Conservation (phyloP, 108 stramenopile species). For the Cyclotella cryptica region DNA sequence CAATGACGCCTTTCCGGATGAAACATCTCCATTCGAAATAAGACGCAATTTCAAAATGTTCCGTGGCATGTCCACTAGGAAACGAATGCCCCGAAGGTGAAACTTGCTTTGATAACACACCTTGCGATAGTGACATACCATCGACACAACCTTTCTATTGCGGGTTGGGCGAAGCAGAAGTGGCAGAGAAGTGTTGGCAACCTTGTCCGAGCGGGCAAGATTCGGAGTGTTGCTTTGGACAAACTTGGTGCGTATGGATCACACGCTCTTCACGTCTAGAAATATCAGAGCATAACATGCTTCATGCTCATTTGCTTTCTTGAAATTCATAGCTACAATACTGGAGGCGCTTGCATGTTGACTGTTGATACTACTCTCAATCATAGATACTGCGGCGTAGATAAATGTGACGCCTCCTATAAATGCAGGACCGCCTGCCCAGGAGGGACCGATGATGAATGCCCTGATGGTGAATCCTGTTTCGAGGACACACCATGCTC, state of each 20-base stretch:
- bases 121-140: conserved; percentile 20
- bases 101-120: conserved; percentile 12
- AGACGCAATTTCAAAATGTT: conserved; percentile 19
- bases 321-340: conserved; percentile 8
- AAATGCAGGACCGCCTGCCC: conserved; percentile 22
- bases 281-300: background rate
- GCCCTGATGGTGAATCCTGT: conserved; percentile 16
- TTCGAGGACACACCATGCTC: conserved; percentile 17
- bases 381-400: conserved; percentile 2
- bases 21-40: background rate
- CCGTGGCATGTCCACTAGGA: conserved; percentile 10
- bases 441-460: conserved; percentile 11
- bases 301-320: background rate
- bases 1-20: background rate
- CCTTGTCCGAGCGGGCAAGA: conserved; percentile 23
- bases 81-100: conserved; percentile 17
- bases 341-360: conserved; percentile 5
- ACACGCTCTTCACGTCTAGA: no score
- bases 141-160: conserved; percentile 16
- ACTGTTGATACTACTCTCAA: background rate
- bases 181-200: conserved; percentile 23
- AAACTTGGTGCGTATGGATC: conserved; percentile 16
- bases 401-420: conserved; percentile 16
- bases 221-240: conserved; percentile 24
- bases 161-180: conserved; percentile 16